phyloP scores from a whole-genome alignment of 2,329 filamentous ascomycete species.

The Xylaria sp. region DNA sequence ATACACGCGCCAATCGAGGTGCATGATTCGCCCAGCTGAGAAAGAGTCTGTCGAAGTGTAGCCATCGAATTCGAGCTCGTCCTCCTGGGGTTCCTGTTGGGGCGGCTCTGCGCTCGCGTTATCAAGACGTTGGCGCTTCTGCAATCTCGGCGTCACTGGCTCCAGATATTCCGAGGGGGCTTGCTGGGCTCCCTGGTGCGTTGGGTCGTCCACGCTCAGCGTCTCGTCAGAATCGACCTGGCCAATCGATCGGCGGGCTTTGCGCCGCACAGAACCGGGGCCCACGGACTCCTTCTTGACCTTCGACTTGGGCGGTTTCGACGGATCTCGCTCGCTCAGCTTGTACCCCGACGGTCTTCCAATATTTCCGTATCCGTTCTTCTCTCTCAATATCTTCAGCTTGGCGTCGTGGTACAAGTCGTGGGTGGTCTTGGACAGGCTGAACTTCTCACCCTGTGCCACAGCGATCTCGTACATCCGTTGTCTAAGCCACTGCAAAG shows the following conservation, averaged over 20 bases:
- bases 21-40: slow-evolving; percentile 47
- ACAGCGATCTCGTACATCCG: slow-evolving; percentile 54
- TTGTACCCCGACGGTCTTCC: slow-evolving; percentile 53
- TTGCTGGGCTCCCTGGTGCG: slow-evolving; percentile 15
- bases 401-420: slow-evolving; percentile 61
- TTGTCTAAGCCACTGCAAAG: slow-evolving; percentile 60
- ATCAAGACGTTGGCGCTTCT: slow-evolving; percentile 38
- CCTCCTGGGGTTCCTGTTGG: slow-evolving; percentile 28
- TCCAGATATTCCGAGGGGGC: slow-evolving; percentile 30
- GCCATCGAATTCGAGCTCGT: slow-evolving; percentile 49
- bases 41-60: slow-evolving; percentile 57
- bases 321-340: slow-evolving; percentile 44
- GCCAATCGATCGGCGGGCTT: slow-evolving; percentile 35
- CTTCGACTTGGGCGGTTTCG: slow-evolving; percentile 34
- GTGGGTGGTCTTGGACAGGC: slow-evolving; percentile 52
- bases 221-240: slow-evolving; percentile 36
- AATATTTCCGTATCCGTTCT: slow-evolving; percentile 60
- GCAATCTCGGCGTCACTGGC: slow-evolving; percentile 33
- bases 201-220: slow-evolving; percentile 12
- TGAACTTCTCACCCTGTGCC: slow-evolving; percentile 51
- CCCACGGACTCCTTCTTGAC: slow-evolving; percentile 30
- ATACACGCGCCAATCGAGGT: slow-evolving; percentile 54
- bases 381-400: slow-evolving; percentile 50
- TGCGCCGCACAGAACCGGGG: slow-evolving; percentile 23
- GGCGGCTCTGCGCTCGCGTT: slow-evolving; percentile 1